phyloP scores from a whole-genome alignment of 148 eudicot genomes.

The Nyssa sinensis region DNA sequence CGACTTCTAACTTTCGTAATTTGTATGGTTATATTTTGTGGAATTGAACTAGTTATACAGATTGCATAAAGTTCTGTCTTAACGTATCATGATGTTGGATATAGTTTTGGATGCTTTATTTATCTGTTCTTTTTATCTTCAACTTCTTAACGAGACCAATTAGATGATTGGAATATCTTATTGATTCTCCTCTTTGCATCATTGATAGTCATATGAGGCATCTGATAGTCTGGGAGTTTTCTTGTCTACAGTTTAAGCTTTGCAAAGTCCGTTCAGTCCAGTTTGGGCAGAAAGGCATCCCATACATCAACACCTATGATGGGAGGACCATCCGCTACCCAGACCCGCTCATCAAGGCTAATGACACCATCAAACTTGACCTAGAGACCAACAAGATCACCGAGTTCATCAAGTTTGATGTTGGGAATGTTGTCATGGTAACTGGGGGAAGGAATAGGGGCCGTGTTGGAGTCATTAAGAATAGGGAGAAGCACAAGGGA shows the following conservation, averaged over 20 bases:
- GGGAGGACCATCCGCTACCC: constrained; percentile 57
- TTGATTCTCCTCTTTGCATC: too few relatives aligned
- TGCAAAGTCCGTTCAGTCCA: constrained; percentile 56
- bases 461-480: constrained; percentile 53
- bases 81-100: background rate
- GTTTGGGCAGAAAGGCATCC: constrained; percentile 56
- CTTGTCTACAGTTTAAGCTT: constrained; percentile 45
- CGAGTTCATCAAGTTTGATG: constrained; percentile 59
- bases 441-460: constrained; percentile 65
- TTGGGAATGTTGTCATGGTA: constrained; percentile 64
- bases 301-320: constrained; percentile 56
- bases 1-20: background rate
- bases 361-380: constrained; percentile 55
- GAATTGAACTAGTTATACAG: background rate
- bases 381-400: constrained; percentile 42
- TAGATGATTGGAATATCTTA: background rate
- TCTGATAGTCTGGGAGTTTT: background rate
- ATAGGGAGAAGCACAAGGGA: constrained; percentile 61
- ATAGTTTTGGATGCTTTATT: too few relatives aligned
- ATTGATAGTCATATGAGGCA: too few relatives aligned
- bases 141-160: too few relatives aligned
- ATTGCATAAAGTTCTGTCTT: too few relatives aligned
- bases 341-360: constrained; percentile 51
- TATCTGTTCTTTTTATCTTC: too few relatives aligned
- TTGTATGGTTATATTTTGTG: background rate